Evolutionary conservation across 164 flowering plant genomes (phyloP).

Genomic region (Chloranthus sessilifolius): DNA sequence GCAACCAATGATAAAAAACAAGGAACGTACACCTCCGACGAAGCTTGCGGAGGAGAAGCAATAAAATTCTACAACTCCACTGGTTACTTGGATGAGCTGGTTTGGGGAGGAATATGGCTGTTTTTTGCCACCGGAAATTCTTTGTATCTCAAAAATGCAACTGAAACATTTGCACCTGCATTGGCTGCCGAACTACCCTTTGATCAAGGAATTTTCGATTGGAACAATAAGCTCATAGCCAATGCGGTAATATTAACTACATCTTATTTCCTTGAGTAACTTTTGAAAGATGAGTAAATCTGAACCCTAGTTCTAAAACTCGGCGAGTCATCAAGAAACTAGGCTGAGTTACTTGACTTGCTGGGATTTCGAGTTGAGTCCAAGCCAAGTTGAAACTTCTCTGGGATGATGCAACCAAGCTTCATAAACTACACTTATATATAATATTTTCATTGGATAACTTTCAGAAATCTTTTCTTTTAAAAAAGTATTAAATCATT

Average conservation of each 20-base stretch:
- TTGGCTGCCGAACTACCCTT: constrained; percentile 11
- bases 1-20: constrained; percentile 13
- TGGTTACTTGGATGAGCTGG: constrained; percentile 45
- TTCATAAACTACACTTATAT: background rate
- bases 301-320: too few relatives aligned
- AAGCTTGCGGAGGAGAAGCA: constrained; percentile 45
- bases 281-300: background rate
- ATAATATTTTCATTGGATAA: background rate
- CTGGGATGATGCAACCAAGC: too few relatives aligned
- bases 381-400: too few relatives aligned
- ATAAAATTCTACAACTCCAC: constrained; percentile 48
- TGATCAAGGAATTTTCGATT: constrained; percentile 40
- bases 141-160: constrained; percentile 37
- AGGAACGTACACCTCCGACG: constrained; percentile 33
- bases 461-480: background rate
- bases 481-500: too few relatives aligned
- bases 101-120: constrained; percentile 66
- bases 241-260: constrained; percentile 29
- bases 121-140: constrained; percentile 57
- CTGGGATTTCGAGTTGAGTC: too few relatives aligned
- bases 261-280: too few relatives aligned
- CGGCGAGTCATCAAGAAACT: too few relatives aligned
- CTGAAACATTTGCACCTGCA: constrained; percentile 23
- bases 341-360: too few relatives aligned
- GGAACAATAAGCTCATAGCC: constrained; percentile 63